These are phyloP conservation scores for Russula sp. DNA, from an alignment of 768 basidiomycete species.

Conservation along the genomic window DNA sequence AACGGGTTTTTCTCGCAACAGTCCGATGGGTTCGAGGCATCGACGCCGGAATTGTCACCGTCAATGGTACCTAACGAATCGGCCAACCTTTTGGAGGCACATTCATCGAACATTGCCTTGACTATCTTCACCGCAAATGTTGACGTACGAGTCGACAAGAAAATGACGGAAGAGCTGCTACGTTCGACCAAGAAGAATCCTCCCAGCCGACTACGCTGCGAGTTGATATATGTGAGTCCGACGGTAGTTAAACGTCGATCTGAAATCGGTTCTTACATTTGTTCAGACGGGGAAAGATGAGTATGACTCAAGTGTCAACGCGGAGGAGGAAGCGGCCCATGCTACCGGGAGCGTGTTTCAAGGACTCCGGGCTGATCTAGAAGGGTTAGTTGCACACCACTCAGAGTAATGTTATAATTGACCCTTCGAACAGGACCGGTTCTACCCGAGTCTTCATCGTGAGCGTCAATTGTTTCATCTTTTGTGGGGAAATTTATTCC, in stretches of 20 bases:
- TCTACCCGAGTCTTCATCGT: slow-evolving; percentile 84
- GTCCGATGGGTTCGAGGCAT: slow-evolving; percentile 38
- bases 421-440: slow-evolving; percentile 47
- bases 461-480: slow-evolving; percentile 29
- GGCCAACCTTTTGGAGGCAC: slow-evolving; percentile 38
- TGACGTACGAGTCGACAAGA: slow-evolving; percentile 60
- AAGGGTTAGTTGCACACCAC: slow-evolving; percentile 52
- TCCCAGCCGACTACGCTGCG: slow-evolving; percentile 67
- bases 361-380: slow-evolving; percentile 81
- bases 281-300: slow-evolving; percentile 76
- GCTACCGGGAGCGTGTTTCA: slow-evolving; percentile 80
- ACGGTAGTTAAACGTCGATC: slow-evolving; percentile 8
- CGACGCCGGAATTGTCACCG: slow-evolving; percentile 35
- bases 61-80: slow-evolving; percentile 35
- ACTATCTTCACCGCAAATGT: slow-evolving; percentile 67
- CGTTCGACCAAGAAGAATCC: slow-evolving; percentile 95
- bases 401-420: background rate
- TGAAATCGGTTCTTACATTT: background rate
- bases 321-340: slow-evolving; percentile 57
- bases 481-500: slow-evolving; percentile 15
- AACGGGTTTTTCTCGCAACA: slow-evolving; percentile 43
- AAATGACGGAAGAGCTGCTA: slow-evolving; percentile 68
- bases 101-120: slow-evolving; percentile 55
- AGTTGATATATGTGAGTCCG: slow-evolving; percentile 75
- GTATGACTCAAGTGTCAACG: slow-evolving; percentile 67